Evolutionary conservation across 768 basidiomycete species (phyloP), one percentile per base, ranked within the genome.

Genomic region (Coprinopsis sp.): DNA sequence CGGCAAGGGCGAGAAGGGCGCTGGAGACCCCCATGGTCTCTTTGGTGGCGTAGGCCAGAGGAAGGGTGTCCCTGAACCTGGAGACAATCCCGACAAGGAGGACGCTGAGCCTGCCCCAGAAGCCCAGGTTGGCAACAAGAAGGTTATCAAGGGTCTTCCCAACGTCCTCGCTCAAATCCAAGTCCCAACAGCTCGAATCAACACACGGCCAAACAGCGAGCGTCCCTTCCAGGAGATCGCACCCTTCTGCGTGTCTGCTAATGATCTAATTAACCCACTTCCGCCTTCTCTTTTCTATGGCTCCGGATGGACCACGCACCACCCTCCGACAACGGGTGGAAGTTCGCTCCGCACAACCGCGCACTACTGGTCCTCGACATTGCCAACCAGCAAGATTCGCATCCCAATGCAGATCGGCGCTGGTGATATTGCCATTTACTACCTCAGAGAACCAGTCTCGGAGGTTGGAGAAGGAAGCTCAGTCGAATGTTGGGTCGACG

Each of bases 401-500:
- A 81, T 99, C 23, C 91, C 91, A 19, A 72, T 98, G 46, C 79
- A 80, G 61, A 77, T 89, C 0, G 85, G 87, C 3, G 90, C 87
- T 24, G 96, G 96, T 7, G 95, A 98, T 58, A 78, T 99, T 31
- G 93, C 88, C 29, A 74, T 99, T 7, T 97, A 97, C 67, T 96
- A 83, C 65, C 50, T 97, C 25, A 78, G 78, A 61, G 91, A 92
- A 51, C 84, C 90, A 10, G 67, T 73, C n/a, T 41, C 47, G 4
- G 63, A 68, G 6, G 74, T 84, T n/a, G 82, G 78, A 4, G 70
- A 78, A 50, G 85, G 89, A 25, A 82, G 83, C 55, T 74, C 77
- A 43, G 72, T 94, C 3, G 80, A 88, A 57, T 98, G 96, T 63
- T 98, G 95, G 95, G 96, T 99, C 25, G 96, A 99, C 63, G 94